Evolutionary conservation across 108 stramenopile genomes (phyloP), one percentile per base, ranked within the genome.

Genomic region (Nitzschia palea): DNA sequence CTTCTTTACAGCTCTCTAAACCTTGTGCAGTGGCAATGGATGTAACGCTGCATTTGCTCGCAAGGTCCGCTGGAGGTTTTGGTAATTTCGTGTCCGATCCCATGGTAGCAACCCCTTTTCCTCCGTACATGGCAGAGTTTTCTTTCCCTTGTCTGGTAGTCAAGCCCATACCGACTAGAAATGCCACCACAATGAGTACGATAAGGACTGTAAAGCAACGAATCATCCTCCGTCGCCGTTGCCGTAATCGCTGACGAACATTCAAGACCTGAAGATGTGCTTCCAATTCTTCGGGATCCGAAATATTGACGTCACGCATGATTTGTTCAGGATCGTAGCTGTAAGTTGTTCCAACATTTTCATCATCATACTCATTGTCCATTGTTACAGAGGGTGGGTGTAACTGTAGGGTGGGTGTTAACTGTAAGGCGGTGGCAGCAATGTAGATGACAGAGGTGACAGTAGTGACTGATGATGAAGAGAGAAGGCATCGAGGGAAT

Each of bases 251-350:
- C 42, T 63, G 47, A 8, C 62, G 62, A 4, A 63, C 62, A 28
- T 63, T 45, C 29, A 63, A 33, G 10, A 63, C 62, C 22, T 63
- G 62, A 5, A 63, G 30, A 32, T 63, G 62, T 15, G 62, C 62
- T 23, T 63, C 62, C 27, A 63, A 27, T 33, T 63, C 62, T 63
- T 63, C 62, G 8, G 62, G 62, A 32, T 63, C 62, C 30, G 62
- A 48, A 44, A 63, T 4, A 29, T 63, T 63, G 17, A 63, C 62
- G 5, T 23, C 8, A 15, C 12, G 8, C 28, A 27, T 27, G 15
- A 47, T 20, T 29, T n/a, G 44, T 42, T 47, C 62, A 20, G 58
- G 58, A 48, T 63, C 44, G 34, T 47, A 48, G 5, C 23, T 1
- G 40, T 40, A 60, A 14, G 9, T 55, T 42, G 23, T 23, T 2